These are phyloP conservation scores for Leptomonas pyrrhocoris DNA, from an alignment of 208 protist genomes.

Conservation along the genomic window DNA sequence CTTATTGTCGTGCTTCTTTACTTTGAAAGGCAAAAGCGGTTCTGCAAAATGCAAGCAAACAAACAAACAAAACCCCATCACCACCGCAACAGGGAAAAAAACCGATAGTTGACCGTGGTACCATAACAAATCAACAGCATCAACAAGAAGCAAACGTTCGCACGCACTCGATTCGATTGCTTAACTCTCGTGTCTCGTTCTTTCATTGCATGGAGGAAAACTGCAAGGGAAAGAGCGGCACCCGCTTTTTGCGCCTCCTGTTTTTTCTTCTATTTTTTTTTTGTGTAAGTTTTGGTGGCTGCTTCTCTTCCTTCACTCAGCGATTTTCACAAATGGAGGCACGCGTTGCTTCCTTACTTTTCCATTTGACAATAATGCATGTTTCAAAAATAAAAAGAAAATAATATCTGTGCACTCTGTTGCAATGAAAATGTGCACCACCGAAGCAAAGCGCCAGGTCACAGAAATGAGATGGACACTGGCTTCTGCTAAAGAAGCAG, in stretches of 20 bases:
- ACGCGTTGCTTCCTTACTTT: constrained; percentile 2
- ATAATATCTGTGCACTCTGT: neutral
- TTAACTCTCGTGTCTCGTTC: constrained; percentile 1
- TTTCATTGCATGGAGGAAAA: neutral
- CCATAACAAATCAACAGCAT: neutral
- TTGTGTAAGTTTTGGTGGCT: constrained; percentile 2
- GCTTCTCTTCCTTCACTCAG: neutral
- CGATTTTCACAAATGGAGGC: neutral
- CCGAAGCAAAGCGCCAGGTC: too few species aligned
- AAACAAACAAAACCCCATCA: too few species aligned
- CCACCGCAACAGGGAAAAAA: constrained; percentile 2
- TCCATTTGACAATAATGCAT: neutral
- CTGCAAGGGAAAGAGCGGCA: neutral
- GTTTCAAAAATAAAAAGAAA: constrained; percentile 8
- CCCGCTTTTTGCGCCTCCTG: neutral
- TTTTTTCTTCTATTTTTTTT: neutral
- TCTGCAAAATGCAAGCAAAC: too few species aligned
- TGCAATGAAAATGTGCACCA: too few species aligned
- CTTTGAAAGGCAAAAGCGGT: neutral
- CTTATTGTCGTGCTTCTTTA: too few species aligned
- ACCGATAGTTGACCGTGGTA: neutral
- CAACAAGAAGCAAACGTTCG: neutral
- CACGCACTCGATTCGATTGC: constrained; percentile 5
- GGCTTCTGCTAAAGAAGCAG: too few species aligned
- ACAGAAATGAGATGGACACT: too few species aligned